These are phyloP conservation scores for Calamus simplicifolius DNA, from an alignment of 176 grass and related monocot species.

Conservation along the genomic window DNA sequence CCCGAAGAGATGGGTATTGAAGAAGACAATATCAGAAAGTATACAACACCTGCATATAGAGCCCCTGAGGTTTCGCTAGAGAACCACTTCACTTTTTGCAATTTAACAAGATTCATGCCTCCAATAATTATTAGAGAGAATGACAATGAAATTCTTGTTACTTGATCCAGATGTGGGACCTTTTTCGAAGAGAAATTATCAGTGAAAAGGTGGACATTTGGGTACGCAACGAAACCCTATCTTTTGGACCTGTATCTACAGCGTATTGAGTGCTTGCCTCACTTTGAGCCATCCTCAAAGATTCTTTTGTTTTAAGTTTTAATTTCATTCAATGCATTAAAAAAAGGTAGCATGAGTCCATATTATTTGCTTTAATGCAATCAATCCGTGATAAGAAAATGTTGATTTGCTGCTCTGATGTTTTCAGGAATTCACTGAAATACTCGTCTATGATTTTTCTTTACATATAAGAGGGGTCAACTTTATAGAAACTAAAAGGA, in stretches of 20 bases:
- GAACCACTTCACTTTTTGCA: background rate
- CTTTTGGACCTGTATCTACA: too few species aligned
- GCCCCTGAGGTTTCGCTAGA: constrained; percentile 60
- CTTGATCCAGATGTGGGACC: constrained; percentile 77
- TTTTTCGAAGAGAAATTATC: constrained; percentile 83
- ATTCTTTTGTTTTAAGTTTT: too few species aligned
- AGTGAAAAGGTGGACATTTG: constrained; percentile 84
- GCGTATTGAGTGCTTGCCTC: too few species aligned
- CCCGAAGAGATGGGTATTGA: constrained; percentile 83
- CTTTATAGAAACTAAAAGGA: too few species aligned
- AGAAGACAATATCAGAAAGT: constrained; percentile 81
- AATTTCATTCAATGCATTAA: too few species aligned
- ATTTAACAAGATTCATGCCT: too few species aligned
- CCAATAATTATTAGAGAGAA: too few species aligned
- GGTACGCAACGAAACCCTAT: constrained; percentile 24
- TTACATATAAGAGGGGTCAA: background rate
- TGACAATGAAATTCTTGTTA: background rate
- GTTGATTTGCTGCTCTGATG: too few species aligned
- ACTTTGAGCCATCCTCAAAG: too few species aligned
- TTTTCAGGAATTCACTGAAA: background rate
- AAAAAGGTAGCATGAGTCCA: too few species aligned
- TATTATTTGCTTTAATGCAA: too few species aligned
- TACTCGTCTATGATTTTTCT: background rate
- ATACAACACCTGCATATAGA: constrained; percentile 85
- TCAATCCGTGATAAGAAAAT: too few species aligned